Evolutionary conservation across 1,284 basidiomycete genomes (phyloP).

Genomic region (Chalciporus sp.): DNA sequence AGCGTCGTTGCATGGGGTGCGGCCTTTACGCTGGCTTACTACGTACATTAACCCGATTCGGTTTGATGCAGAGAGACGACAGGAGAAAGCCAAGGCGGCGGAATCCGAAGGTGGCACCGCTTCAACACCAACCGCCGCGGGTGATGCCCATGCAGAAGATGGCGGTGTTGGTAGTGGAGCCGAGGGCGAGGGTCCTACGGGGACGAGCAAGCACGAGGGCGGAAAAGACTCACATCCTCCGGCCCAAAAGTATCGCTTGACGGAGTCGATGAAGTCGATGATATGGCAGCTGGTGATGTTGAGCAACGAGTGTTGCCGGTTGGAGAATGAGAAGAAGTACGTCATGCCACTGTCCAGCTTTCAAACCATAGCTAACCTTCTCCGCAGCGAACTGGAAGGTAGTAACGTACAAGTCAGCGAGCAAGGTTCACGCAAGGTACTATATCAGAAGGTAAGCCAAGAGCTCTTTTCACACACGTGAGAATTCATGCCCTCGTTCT

Average conservation of each 20-base stretch:
- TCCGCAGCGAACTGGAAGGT: constrained; percentile 60
- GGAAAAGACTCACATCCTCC: constrained; percentile 58
- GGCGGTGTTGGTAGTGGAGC: constrained; percentile 32
- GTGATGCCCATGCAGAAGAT: constrained; percentile 45
- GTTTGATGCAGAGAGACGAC: constrained; percentile 52
- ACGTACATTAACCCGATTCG: neutral
- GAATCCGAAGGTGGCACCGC: constrained; percentile 41
- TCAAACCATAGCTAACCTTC: neutral
- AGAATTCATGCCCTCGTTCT: neutral
- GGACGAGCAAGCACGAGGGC: constrained; percentile 34
- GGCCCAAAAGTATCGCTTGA: constrained; percentile 69
- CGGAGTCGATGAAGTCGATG: constrained; percentile 72
- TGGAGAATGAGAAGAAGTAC: constrained; percentile 86
- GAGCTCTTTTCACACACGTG: neutral
- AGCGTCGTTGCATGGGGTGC: constrained; percentile 65
- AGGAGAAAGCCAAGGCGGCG: constrained; percentile 50
- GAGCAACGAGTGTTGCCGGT: constrained; percentile 76
- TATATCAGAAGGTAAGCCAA: constrained; percentile 69
- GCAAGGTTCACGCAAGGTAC: constrained; percentile 71
- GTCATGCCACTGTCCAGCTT: constrained; percentile 29
- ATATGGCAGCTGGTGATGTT: constrained; percentile 80
- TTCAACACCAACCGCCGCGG: constrained; percentile 32
- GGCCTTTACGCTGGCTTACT: constrained; percentile 21
- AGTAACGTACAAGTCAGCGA: constrained; percentile 73
- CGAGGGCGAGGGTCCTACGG: constrained; percentile 32